These are phyloP conservation scores for Xylariaceae sp. DNA, from an alignment of 2,329 filamentous ascomycete species.

Conservation along the genomic window DNA sequence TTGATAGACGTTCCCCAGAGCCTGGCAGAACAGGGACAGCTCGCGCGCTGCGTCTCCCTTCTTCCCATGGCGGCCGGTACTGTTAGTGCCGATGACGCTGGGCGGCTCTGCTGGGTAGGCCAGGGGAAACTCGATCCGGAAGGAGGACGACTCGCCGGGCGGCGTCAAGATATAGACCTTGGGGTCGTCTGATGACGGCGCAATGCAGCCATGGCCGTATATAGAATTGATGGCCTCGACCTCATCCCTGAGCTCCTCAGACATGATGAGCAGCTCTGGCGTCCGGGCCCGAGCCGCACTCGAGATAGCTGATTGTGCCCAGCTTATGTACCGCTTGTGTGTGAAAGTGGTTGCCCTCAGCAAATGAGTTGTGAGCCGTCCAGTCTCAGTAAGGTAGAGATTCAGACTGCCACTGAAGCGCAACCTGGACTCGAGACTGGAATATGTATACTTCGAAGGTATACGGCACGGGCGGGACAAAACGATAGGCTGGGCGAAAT, in stretches of 20 bases:
- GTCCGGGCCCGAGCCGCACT: no score
- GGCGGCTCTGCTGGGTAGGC: constrained; percentile 72
- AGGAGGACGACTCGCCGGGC: constrained; percentile 50
- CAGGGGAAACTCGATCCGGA: constrained; percentile 60
- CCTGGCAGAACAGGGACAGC: constrained; percentile 59
- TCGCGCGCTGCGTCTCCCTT: constrained; percentile 67
- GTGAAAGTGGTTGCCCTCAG: no score
- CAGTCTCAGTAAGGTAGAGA: no score
- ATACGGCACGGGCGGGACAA: no score
- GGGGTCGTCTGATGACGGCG: constrained; percentile 30
- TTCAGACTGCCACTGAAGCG: no score
- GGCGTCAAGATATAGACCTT: constrained; percentile 57
- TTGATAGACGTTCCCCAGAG: constrained; percentile 60
- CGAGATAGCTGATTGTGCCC: no score
- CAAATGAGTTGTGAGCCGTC: no score
- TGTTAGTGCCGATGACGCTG: constrained; percentile 68
- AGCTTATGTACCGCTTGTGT: no score
- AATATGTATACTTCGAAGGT: no score
- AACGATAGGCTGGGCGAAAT: no score
- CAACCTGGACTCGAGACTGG: no score
- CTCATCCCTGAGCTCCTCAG: constrained; percentile 61
- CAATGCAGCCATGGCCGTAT: constrained; percentile 62
- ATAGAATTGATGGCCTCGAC: constrained; percentile 79
- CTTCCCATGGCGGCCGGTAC: constrained; percentile 58
- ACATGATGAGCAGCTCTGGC: constrained; percentile 37